phyloP scores from a whole-genome alignment of 2,329 filamentous ascomycete species.

The Diplodia mutila region DNA sequence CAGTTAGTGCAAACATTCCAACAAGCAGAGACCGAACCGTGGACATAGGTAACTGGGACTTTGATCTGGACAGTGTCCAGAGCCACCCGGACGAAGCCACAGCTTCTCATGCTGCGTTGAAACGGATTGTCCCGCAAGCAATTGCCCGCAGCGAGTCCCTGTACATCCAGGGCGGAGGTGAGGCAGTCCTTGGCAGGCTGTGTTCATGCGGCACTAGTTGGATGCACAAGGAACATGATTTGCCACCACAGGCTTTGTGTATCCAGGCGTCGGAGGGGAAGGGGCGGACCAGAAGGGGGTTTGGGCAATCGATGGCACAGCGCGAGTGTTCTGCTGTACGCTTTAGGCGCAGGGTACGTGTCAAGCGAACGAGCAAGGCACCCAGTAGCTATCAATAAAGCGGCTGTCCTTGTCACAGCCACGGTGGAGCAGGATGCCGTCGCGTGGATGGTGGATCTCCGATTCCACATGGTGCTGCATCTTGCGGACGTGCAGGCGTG shows the following conservation, averaged over 20 bases:
- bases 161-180: not conserved
- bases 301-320: constrained; percentile 3
- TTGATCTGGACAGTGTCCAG: not conserved
- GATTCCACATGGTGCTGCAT: constrained; percentile 18
- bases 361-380: not conserved
- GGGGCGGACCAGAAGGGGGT: not conserved
- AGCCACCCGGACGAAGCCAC: not conserved
- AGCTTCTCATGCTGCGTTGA: not conserved
- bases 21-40: not conserved
- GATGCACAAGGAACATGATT: constrained; percentile 13
- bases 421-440: constrained; percentile 1
- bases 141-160: not conserved
- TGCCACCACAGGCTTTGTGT: constrained; percentile 5
- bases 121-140: not conserved
- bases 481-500: constrained; percentile 12
- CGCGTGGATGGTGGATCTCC: constrained; percentile 20
- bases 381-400: constrained; percentile 12
- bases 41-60: not conserved
- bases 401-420: constrained; percentile 10
- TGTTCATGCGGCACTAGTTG: constrained; percentile 2
- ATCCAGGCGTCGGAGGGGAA: not conserved
- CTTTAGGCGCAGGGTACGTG: not conserved
- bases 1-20: not conserved
- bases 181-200: not conserved
- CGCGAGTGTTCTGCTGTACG: constrained; percentile 10